Evolutionary conservation across 495 filamentous ascomycete genomes (phyloP).

Genomic region (Podospora pseudoanserina): DNA sequence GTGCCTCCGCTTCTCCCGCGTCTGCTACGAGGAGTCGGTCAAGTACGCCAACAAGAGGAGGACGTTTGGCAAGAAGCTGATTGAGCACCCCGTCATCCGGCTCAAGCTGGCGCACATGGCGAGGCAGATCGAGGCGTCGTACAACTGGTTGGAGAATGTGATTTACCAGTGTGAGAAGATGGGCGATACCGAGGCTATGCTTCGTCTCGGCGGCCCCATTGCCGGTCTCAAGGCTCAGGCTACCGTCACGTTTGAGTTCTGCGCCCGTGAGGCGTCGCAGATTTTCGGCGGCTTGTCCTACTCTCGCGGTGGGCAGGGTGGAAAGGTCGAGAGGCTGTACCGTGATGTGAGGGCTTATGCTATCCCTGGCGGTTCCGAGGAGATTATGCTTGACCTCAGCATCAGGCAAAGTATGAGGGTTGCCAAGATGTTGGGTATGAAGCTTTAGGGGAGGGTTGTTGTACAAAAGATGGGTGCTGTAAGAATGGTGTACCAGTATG

Average conservation of each 20-base stretch:
- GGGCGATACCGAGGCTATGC: conserved; percentile 92
- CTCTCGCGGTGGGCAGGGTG: conserved; percentile 88
- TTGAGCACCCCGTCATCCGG: conserved; percentile 95
- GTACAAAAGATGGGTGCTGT: not conserved
- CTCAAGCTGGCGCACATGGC: conserved; percentile 98
- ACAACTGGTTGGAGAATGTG: conserved; percentile 96
- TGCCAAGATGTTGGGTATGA: conserved; percentile 91
- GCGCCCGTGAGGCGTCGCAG: conserved; percentile 92
- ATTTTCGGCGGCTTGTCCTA: conserved; percentile 97
- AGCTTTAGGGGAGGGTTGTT: conserved; percentile 57
- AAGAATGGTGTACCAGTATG: conserved; percentile 2
- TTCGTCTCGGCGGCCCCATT: conserved; percentile 91
- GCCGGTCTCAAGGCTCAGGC: conserved; percentile 90
- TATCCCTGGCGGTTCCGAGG: conserved; percentile 93
- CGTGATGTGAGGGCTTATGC: conserved; percentile 97
- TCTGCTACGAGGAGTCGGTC: conserved; percentile 93
- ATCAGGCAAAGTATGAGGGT: conserved; percentile 91
- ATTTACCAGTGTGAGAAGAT: conserved; percentile 91
- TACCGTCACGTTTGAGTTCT: conserved; percentile 94
- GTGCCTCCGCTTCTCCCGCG: conserved; percentile 88
- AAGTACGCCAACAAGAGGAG: conserved; percentile 95
- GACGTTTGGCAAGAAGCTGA: conserved; percentile 92
- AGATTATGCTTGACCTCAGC: conserved; percentile 98
- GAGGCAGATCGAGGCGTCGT: conserved; percentile 91
- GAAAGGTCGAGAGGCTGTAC: conserved; percentile 93